A percentile compares a stretch with the other conserved stretches of the same genome.
Conservation (phyloP, 176 grass and related monocot genomes). For the Pontederia paniculata region DNA sequence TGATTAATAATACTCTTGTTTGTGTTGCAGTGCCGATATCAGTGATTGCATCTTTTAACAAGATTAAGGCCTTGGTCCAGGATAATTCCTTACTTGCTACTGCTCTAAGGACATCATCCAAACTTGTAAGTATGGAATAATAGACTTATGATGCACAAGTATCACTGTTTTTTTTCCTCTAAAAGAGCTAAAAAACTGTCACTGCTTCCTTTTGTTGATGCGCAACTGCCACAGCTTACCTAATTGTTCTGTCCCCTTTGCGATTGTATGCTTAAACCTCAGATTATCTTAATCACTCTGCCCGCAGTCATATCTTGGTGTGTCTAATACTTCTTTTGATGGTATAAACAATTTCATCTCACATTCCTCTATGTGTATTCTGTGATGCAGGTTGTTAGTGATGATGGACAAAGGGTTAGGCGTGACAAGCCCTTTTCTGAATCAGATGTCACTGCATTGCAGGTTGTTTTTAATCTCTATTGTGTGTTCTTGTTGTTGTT, state of each 20-base stretch:
- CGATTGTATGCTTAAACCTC: no score
- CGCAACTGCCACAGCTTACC: no score
- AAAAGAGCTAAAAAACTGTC: no score
- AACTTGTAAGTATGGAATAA: constrained; percentile 48
- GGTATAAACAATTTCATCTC: not conserved
- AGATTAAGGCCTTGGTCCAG: constrained; percentile 89
- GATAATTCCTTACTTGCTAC: constrained; percentile 68
- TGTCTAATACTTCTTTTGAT: not conserved
- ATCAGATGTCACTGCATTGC: constrained; percentile 79
- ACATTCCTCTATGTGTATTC: constrained; percentile 18
- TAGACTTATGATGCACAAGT: not conserved
- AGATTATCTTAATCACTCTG: no score
- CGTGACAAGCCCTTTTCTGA: constrained; percentile 68
- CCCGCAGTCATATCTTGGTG: not conserved
- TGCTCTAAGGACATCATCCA: constrained; percentile 83
- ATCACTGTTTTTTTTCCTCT: constrained; percentile 12
- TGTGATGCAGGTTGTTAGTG: constrained; percentile 57
- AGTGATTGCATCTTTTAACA: constrained; percentile 88
- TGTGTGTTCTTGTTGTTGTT: not conserved
- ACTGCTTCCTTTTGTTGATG: no score
- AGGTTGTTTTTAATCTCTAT: constrained; percentile 29
- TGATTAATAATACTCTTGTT: constrained; percentile 7
- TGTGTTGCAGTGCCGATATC: constrained; percentile 76
- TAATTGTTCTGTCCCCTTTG: no score
- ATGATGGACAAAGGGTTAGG: constrained; percentile 89